Conservation (phyloP, 83 land plant genomes). For the Diphasiastrum complanatum region DNA sequence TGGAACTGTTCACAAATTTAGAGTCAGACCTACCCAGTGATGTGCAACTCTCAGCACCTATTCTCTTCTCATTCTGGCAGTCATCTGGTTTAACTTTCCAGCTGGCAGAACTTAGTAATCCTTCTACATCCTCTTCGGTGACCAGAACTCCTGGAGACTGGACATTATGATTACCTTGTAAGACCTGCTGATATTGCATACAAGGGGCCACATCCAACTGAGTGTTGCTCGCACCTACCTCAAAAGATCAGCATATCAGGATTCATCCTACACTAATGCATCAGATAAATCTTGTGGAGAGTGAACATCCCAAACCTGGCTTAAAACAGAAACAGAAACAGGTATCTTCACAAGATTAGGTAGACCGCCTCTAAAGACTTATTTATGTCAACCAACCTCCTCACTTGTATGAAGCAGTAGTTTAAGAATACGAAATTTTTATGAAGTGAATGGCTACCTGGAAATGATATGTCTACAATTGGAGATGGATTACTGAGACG, state of each 20-base stretch:
- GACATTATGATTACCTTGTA: background rate
- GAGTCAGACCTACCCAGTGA: too few relatives aligned
- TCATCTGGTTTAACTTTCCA: background rate
- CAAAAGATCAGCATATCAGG: background rate
- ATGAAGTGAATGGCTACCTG: background rate
- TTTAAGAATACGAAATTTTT: background rate
- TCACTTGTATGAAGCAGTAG: too few relatives aligned
- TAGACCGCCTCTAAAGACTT: too few relatives aligned
- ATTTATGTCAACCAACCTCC: too few relatives aligned
- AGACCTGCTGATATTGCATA: background rate
- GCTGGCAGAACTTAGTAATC: background rate
- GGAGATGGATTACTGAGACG: background rate
- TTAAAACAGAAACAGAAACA: too few relatives aligned
- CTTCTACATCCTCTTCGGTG: background rate
- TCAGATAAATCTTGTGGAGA: too few relatives aligned
- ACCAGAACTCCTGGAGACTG: background rate
- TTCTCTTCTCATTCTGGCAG: background rate
- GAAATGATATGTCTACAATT: background rate
- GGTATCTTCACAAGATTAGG: too few relatives aligned
- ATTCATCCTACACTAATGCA: background rate
- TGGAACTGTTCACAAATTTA: too few relatives aligned
- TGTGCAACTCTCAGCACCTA: too few relatives aligned
- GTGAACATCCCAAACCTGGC: too few relatives aligned
- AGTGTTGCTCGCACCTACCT: background rate
- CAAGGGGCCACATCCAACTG: background rate